Percentiles rank a stretch among this genome's conserved stretches.
These are phyloP conservation scores for Xylaria intraflava DNA, from an alignment of 495 filamentous ascomycete species.

Conservation along the genomic window DNA sequence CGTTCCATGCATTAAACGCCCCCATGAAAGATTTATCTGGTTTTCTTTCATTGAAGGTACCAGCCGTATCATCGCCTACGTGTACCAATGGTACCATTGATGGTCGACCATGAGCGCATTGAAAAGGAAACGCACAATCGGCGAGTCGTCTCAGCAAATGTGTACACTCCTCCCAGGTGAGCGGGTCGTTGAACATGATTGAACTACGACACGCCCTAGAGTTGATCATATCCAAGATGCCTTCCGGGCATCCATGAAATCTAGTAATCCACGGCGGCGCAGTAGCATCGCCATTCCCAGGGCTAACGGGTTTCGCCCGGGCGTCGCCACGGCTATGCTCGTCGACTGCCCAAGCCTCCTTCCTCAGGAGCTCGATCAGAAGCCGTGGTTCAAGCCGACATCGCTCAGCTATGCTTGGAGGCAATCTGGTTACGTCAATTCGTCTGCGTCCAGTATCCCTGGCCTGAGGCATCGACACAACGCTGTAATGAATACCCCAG, in stretches of 20 bases:
- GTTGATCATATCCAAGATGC: conserved; percentile 81
- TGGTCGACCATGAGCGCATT: conserved; percentile 83
- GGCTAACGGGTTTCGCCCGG: not conserved
- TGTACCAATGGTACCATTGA: conserved; percentile 69
- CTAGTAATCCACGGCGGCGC: conserved; percentile 47
- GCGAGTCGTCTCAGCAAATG: conserved; percentile 56
- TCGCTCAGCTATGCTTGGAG: conserved; percentile 64
- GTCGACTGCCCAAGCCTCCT: conserved; percentile 59
- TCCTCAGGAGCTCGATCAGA: conserved; percentile 62
- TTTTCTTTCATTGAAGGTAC: not conserved
- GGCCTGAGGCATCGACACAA: conserved; percentile 6
- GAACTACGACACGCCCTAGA: conserved; percentile 84
- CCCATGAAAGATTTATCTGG: conserved; percentile 13
- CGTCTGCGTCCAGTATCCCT: not conserved
- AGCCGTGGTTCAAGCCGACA: conserved; percentile 65
- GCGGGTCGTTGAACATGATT: conserved; percentile 92
- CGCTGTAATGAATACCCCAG: conserved; percentile 68
- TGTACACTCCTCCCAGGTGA: conserved; percentile 60
- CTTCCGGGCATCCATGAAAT: conserved; percentile 62
- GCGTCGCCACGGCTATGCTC: conserved; percentile 12
- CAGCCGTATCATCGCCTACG: conserved; percentile 29
- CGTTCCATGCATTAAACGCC: conserved; percentile 18
- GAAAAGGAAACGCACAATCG: conserved; percentile 76
- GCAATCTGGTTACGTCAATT: conserved; percentile 54
- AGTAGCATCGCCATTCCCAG: not conserved